phyloP scores from a whole-genome alignment of 2,329 filamentous ascomycete species.

The Dothideomycetidae sp. region DNA sequence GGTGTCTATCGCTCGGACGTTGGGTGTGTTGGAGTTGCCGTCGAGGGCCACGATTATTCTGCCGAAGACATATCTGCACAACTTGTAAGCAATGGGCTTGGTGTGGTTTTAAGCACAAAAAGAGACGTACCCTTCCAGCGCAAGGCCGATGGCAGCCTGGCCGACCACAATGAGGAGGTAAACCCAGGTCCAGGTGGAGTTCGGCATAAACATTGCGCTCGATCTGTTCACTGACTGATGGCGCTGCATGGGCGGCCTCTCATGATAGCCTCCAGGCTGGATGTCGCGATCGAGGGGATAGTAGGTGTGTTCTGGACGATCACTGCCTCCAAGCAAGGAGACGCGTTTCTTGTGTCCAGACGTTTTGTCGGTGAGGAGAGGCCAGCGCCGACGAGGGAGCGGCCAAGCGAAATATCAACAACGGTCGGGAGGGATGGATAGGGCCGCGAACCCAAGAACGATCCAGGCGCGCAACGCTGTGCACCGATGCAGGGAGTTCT shows the following conservation, averaged over 20 bases:
- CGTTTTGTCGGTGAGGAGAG: constrained; percentile 32
- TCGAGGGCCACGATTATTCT: constrained; percentile 56
- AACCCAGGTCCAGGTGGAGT: constrained; percentile 73
- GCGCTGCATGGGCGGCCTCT: constrained; percentile 25
- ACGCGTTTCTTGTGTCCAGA: constrained; percentile 40
- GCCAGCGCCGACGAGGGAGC: constrained; percentile 2
- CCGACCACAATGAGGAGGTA: constrained; percentile 62
- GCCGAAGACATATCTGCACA: constrained; percentile 68
- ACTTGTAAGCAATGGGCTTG: constrained; percentile 1
- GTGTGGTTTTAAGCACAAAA: not conserved
- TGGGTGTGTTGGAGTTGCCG: constrained; percentile 26
- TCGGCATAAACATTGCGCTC: constrained; percentile 58
- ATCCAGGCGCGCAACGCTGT: no score
- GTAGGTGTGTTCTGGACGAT: constrained; percentile 17
- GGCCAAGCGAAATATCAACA: not conserved
- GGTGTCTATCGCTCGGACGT: constrained; percentile 63
- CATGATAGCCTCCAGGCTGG: constrained; percentile 33
- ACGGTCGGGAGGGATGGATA: constrained; percentile 1
- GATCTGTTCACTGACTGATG: constrained; percentile 18
- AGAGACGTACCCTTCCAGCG: constrained; percentile 67
- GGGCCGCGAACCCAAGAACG: no score
- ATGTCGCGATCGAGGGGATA: constrained; percentile 39
- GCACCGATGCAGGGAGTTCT: no score
- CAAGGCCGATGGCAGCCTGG: constrained; percentile 69
- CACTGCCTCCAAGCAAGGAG: constrained; percentile 42